A percentile compares a stretch with the other conserved stretches of the same genome.
Evolutionary conservation across 2,329 filamentous ascomycete genomes (phyloP).

Genomic region (Colletotrichum liaoningense): DNA sequence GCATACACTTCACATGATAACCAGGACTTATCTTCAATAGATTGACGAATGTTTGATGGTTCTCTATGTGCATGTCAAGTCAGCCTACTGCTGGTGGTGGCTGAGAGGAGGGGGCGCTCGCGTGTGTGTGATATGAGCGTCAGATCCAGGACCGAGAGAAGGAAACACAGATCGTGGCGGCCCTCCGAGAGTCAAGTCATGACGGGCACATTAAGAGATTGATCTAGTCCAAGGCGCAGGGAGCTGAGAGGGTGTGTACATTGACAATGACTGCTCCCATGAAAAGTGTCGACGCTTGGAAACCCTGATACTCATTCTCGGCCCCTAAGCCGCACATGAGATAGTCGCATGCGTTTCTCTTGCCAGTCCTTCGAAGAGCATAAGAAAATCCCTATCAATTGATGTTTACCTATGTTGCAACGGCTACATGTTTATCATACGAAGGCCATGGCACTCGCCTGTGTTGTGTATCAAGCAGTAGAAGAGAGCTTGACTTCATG

Average conservation of each 20-base stretch:
- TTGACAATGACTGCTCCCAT: not conserved
- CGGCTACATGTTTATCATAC: too few species aligned
- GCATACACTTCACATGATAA: not conserved
- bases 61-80: not conserved
- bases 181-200: not conserved
- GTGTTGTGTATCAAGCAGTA: too few species aligned
- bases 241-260: not conserved
- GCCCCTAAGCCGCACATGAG: too few species aligned
- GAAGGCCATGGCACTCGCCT: too few species aligned
- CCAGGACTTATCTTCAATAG: not conserved
- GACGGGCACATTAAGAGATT: not conserved
- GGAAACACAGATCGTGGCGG: not conserved
- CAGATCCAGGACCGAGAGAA: not conserved
- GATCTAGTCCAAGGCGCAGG: too few species aligned
- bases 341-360: too few species aligned
- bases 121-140: not conserved
- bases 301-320: too few species aligned
- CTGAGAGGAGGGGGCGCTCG: not conserved
- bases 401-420: too few species aligned
- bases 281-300: too few species aligned
- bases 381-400: too few species aligned
- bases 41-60: not conserved
- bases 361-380: too few species aligned
- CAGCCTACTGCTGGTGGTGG: not conserved
- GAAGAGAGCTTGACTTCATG: too few species aligned